Base-by-base conservation (phyloP, 768 basidiomycete genomes). In the Crassisporium funariophilum region DNA sequence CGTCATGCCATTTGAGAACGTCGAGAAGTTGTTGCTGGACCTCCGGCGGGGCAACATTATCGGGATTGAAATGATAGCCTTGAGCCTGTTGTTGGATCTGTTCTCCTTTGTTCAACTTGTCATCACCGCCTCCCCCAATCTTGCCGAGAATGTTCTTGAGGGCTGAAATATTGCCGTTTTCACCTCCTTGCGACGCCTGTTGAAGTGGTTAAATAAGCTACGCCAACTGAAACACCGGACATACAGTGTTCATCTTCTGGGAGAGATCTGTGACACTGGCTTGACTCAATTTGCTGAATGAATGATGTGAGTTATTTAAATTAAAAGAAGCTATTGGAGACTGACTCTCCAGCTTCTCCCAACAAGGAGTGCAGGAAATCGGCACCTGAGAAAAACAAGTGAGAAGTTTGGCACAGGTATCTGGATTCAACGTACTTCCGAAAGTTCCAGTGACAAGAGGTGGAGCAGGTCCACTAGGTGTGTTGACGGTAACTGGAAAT, bases 391-490 rank as follows among this genome's bases (percentile, higher is more conserved):
- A 41, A 16, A 38, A 9, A 5, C 37, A 33, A 8, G 21, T 39
- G 9, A 37, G n/a, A 27, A 41, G 17, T 11, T 25, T 9, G 17
- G 38, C 12, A 10, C 15, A 11, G 20, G 15, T 15, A 21, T 16
- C n/a, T 17, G 21, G 41, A 12, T 16, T 33, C 12, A 4, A 54
- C 64, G 42, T 50, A 64, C 75, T 70, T n/a, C 84, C 81, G 61
- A 86, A 86, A 0, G 83, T 83, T 9, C 84, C 84, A 4, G 84
- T 86, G 12, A 86, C 77, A 27, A 86, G 74, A 46, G 84, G 84
- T 1, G 81, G 82, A 1, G 78, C 78, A 21, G 64, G 66, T 13
- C 81, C 81, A 45, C 69, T 73, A 13, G 82, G 81, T 0, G 82
- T 80, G 35, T 81, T 65, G 38, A 83, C 69, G 16, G 55, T 60